Evolutionary conservation across 2,329 filamentous ascomycete species (phyloP).

Genomic region (Orbilia ellipsospora): DNA sequence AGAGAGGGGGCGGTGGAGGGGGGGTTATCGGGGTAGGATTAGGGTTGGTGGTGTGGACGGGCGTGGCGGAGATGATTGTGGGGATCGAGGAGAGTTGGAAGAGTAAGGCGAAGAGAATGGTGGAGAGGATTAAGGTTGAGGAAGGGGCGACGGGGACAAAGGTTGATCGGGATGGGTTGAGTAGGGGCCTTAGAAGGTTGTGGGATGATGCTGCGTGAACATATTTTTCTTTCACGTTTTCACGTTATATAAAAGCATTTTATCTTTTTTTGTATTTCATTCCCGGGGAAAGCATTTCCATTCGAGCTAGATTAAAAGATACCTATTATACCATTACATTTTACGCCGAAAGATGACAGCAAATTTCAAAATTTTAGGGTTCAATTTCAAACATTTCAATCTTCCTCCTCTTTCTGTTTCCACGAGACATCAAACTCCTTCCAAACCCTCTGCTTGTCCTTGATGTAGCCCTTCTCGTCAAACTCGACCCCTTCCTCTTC

Average conservation of each 20-base stretch:
- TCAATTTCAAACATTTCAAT: neutral
- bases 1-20: conserved; percentile 31
- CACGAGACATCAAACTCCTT: conserved; percentile 62
- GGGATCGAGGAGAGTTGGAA: conserved; percentile 53
- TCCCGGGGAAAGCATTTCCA: neutral
- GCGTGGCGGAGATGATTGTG: conserved; percentile 50
- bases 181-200: conserved; percentile 32
- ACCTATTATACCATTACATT: conserved; percentile 32
- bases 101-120: conserved; percentile 42
- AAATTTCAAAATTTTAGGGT: no score
- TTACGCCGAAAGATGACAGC: no score
- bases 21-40: conserved; percentile 45
- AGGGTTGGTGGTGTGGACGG: conserved; percentile 48
- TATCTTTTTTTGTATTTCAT: conserved; percentile 4
- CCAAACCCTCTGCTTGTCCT: conserved; percentile 66
- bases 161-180: conserved; percentile 41
- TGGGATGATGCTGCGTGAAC: conserved; percentile 35
- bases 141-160: conserved; percentile 36
- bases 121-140: conserved; percentile 44
- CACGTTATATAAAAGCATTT: neutral
- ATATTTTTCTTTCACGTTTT: neutral
- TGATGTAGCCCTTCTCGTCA: conserved; percentile 70
- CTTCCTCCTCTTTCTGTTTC: neutral
- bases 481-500: conserved; percentile 74
- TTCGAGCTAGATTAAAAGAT: conserved; percentile 18